phyloP scores from a whole-genome alignment of 768 basidiomycete genomes.

The Boletus edulis region DNA sequence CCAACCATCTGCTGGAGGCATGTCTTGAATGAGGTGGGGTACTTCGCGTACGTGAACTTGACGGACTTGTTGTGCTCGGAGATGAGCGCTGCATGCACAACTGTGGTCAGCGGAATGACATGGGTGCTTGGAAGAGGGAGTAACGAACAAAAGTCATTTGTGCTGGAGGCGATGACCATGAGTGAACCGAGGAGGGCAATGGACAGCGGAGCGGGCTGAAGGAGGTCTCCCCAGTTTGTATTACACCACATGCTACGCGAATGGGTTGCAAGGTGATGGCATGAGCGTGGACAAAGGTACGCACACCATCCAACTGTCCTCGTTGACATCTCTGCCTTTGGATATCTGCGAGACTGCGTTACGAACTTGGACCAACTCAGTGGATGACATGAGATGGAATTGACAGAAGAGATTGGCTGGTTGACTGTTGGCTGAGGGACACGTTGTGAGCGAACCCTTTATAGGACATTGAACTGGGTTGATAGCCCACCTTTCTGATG shows the following conservation, averaged over 20 bases:
- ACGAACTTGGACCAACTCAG: conserved; percentile 12
- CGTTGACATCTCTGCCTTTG: conserved; percentile 19
- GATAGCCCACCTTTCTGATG: not conserved
- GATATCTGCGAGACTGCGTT: conserved; percentile 19
- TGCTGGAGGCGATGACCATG: conserved; percentile 16
- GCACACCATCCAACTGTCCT: conserved; percentile 22
- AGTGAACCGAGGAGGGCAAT: conserved; percentile 18
- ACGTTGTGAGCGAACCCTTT: not conserved
- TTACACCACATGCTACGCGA: conserved; percentile 17
- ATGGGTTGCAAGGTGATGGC: not conserved
- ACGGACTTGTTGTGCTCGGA: conserved; percentile 5
- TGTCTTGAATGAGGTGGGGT: conserved; percentile 20
- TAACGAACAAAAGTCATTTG: conserved; percentile 15
- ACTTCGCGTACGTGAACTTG: conserved; percentile 14
- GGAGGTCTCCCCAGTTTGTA: conserved; percentile 20
- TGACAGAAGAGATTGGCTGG: too few species aligned
- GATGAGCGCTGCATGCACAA: conserved; percentile 1
- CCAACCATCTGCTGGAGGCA: conserved; percentile 23
- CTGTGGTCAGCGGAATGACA: not conserved
- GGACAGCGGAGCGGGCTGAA: conserved; percentile 17
- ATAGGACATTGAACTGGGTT: not conserved
- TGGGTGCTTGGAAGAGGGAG: not conserved
- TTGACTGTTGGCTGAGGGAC: not conserved
- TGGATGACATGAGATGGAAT: conserved; percentile 9
- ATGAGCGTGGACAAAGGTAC: not conserved